A percentile compares a stretch with the other conserved stretches of the same genome.
phyloP scores from a whole-genome alignment of 108 stramenopile genomes.

The Stephanodiscus minutulus region DNA sequence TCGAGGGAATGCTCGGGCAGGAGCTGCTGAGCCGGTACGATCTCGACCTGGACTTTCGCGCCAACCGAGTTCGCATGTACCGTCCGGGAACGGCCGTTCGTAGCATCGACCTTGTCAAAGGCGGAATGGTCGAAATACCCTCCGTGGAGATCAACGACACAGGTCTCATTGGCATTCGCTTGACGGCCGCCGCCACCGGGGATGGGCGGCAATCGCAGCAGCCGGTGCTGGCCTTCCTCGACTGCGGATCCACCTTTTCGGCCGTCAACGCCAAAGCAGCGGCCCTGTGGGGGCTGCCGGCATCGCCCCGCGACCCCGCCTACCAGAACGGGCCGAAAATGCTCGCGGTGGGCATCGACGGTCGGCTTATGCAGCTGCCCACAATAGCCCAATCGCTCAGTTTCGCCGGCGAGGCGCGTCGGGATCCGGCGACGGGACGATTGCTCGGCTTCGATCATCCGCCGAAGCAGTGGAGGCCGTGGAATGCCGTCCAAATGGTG shows the following conservation, averaged over 20 bases:
- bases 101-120: conserved; percentile 4
- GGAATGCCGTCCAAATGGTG: conserved; percentile 59
- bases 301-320: conserved; percentile 39
- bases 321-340: conserved; percentile 62
- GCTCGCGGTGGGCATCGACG: conserved; percentile 70
- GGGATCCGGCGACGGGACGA: conserved; percentile 34
- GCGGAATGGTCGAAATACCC: conserved; percentile 58
- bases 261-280: conserved; percentile 75
- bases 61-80: conserved; percentile 63
- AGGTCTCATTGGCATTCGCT: conserved; percentile 67
- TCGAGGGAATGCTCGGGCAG: conserved; percentile 86
- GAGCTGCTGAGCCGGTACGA: conserved; percentile 73
- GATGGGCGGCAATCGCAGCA: conserved; percentile 27
- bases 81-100: conserved; percentile 38
- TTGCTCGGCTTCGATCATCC: conserved; percentile 57
- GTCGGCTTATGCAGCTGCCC: conserved; percentile 59
- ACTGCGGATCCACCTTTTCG: conserved; percentile 76
- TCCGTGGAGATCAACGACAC: conserved; percentile 79
- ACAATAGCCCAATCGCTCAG: conserved; percentile 31
- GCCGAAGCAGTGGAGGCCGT: conserved; percentile 63
- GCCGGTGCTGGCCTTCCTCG: conserved; percentile 71
- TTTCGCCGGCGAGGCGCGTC: conserved; percentile 56
- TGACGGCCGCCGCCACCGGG: conserved; percentile 22
- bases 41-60: conserved; percentile 79
- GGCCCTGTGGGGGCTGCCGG: conserved; percentile 55